Evolutionary conservation across 345 rosid species (phyloP), one percentile per base, ranked within the genome.

Genomic region (Carallia pectinifolia): DNA sequence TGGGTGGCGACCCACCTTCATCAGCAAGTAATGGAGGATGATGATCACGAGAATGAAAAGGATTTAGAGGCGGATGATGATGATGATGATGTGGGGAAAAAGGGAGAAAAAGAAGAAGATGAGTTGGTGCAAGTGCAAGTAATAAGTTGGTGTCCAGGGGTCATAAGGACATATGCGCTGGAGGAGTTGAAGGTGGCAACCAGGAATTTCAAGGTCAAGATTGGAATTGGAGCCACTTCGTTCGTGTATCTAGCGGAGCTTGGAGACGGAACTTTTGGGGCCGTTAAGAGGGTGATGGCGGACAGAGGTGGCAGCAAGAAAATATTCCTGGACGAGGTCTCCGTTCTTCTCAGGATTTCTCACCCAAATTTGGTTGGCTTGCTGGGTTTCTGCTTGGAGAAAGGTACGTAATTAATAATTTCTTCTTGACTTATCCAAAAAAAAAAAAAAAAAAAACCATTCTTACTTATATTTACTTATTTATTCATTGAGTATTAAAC

Each of bases 271-370:
- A 81, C 52, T 61, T 76, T 72, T 44, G 86, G 88, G 4, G 88
- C 85, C 1, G 81, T 85, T 31, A 85, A 85, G 74, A 70, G 89
- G 58, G 85, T 82, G 44, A 85, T 76, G 83, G 81, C 75, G 69
- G 83, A 79, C 69, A 81, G 74, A 58, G 83, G 83, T 29, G 89
- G 85, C 5, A 76, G 72, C 81, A 79, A 73, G 74, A 85, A 85
- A 71, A 77, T 81, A 18, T 85, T 85, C 77, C 60, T 85, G 63
- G 89, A 85, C 60, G 86, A 85, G 66, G 85, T 85, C 29, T 85
- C 89, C 5, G 79, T 81, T 53, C 61, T 85, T 71, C 83, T 79
- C 2, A 65, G 86, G 61, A 81, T 85, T 67, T 85, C 81, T 53
- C 89, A 82, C 65, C 89, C 86, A 1, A 81, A 85, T 69, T 68